Evolutionary conservation across 495 filamentous ascomycete genomes (phyloP).

Genomic region (Thozetella sp.): DNA sequence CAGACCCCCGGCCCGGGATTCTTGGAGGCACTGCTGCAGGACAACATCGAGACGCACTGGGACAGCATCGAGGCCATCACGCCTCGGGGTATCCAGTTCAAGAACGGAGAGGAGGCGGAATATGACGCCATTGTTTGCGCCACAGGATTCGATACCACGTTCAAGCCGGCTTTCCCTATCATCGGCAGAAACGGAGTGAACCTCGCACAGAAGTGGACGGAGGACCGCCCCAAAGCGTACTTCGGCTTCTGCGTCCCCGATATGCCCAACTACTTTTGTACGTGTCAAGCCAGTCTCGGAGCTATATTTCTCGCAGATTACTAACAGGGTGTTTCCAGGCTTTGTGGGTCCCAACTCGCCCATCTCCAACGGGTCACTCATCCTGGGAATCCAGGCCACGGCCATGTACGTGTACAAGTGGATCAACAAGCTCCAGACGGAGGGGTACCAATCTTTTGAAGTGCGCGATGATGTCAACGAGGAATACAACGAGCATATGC

Average conservation of each 20-base stretch:
- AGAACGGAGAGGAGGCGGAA: slow-evolving; percentile 33
- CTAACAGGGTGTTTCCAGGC: too few species aligned
- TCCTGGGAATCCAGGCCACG: neutral
- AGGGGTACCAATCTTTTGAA: slow-evolving; percentile 14
- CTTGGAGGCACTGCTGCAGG: slow-evolving; percentile 51
- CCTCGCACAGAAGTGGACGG: slow-evolving; percentile 39
- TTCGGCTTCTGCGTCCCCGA: slow-evolving; percentile 50
- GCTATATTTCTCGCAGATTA: too few species aligned
- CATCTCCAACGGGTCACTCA: neutral
- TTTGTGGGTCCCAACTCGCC: slow-evolving; percentile 4
- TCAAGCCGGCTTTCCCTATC: slow-evolving; percentile 51
- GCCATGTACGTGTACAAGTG: slow-evolving; percentile 2
- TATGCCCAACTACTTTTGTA: slow-evolving; percentile 54
- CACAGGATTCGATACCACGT: slow-evolving; percentile 53
- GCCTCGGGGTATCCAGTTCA: slow-evolving; percentile 41
- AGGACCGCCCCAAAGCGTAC: slow-evolving; percentile 44
- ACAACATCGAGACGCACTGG: slow-evolving; percentile 50
- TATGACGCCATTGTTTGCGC: slow-evolving; percentile 54
- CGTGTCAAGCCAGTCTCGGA: too few species aligned
- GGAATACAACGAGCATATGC: slow-evolving; percentile 34
- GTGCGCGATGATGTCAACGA: slow-evolving; percentile 31
- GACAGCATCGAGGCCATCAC: slow-evolving; percentile 48
- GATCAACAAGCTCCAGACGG: slow-evolving; percentile 3
- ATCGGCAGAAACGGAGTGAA: slow-evolving; percentile 45
- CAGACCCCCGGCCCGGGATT: slow-evolving; percentile 60